Evolutionary conservation across 768 basidiomycete genomes (phyloP).

Genomic region (Baorangia bicolor): DNA sequence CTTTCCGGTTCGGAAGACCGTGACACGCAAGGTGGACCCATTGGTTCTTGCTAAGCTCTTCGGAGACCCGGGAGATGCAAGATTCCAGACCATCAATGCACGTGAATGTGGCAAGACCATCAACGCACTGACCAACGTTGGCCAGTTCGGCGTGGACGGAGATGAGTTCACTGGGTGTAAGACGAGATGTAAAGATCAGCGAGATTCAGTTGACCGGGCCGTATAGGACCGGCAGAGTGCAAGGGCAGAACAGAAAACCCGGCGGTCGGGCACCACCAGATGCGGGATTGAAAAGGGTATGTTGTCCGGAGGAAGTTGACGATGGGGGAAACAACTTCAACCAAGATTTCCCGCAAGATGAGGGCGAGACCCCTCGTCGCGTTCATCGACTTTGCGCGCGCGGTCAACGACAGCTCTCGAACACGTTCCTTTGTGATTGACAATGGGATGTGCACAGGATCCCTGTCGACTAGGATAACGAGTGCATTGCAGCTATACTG

Average conservation of each 20-base stretch:
- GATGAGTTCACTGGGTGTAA: slow-evolving; percentile 8
- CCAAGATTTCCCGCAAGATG: slow-evolving; percentile 18
- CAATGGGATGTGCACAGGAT: neutral
- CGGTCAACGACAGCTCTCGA: neutral
- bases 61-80: neutral
- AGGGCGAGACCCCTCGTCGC: neutral
- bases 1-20: neutral
- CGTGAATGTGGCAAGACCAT: neutral
- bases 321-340: slow-evolving; percentile 11
- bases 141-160: neutral
- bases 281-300: neutral
- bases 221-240: slow-evolving; percentile 19
- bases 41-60: neutral
- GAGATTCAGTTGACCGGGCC: slow-evolving; percentile 1
- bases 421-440: neutral
- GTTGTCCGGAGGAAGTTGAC: neutral
- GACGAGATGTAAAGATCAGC: slow-evolving; percentile 13
- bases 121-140: neutral
- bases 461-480: neutral
- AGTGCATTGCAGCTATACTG: slow-evolving; percentile 4
- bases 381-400: neutral
- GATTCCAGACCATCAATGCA: neutral
- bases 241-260: slow-evolving; percentile 14
- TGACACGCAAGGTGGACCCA: slow-evolving; percentile 28
- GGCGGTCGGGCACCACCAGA: slow-evolving; percentile 15